phyloP scores from a whole-genome alignment of 352 stramenopile genomes.

The Pythium oligandrum region DNA sequence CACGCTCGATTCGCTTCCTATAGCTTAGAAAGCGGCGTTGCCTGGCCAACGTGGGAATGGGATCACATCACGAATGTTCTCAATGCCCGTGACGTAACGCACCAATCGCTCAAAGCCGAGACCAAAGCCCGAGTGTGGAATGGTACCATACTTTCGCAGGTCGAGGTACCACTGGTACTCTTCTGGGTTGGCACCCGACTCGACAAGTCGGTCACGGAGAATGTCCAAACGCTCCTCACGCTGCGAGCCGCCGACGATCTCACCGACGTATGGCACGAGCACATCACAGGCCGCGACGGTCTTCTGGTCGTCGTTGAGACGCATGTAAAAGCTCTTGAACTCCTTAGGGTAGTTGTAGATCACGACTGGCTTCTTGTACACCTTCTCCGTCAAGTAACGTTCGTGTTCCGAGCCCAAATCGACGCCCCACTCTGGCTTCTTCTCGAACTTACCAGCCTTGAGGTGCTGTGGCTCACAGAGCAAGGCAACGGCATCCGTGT shows the following conservation, averaged over 20 bases:
- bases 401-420: constrained; percentile 98
- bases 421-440: constrained; percentile 91
- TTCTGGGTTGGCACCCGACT: constrained; percentile 71
- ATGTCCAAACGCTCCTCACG: constrained; percentile 93
- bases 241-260: constrained; percentile 97
- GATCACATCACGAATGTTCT: constrained; percentile 99
- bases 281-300: constrained; percentile 98
- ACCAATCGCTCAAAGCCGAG: constrained; percentile 98
- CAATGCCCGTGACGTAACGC: constrained; percentile 97
- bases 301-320: constrained; percentile 95
- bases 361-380: constrained; percentile 91
- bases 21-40: constrained; percentile 89
- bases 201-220: constrained; percentile 67
- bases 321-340: constrained; percentile 99
- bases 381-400: constrained; percentile 92
- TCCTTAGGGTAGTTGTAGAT: constrained; percentile 98
- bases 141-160: constrained; percentile 91
- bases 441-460: constrained; percentile 85
- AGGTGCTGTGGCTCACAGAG: constrained; percentile 82
- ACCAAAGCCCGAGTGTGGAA: constrained; percentile 96
- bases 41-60: constrained; percentile 96
- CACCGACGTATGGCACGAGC: constrained; percentile 94
- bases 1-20: constrained; percentile 1
- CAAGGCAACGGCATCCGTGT: constrained; percentile 93
- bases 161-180: constrained; percentile 98